Percentiles rank a stretch among this genome's conserved stretches.
These are phyloP conservation scores for Brassica balearica DNA, from an alignment of 441 rosid genomes.

Conservation along the genomic window DNA sequence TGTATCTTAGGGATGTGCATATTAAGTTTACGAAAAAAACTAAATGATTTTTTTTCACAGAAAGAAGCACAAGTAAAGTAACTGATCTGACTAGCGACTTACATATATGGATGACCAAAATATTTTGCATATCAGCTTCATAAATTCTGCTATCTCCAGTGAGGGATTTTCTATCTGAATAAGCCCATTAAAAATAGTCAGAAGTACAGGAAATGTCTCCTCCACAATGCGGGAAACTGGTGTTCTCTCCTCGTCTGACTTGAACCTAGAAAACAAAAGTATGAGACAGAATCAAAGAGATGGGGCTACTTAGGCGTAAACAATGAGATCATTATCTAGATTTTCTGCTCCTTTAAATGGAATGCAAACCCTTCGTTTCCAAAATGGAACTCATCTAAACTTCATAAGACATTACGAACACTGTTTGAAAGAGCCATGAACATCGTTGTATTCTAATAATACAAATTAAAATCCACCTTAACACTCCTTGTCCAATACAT, in stretches of 20 bases:
- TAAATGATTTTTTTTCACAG: not conserved
- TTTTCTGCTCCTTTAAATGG: slow-evolving; percentile 7
- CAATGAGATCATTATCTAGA: slow-evolving; percentile 19
- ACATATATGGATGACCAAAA: slow-evolving; percentile 99
- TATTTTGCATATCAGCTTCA: slow-evolving; percentile 96
- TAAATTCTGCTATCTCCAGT: slow-evolving; percentile 85
- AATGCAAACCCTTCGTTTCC: slow-evolving; percentile 16
- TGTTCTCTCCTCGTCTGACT: slow-evolving; percentile 96
- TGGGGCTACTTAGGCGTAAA: not conserved
- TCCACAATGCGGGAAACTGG: slow-evolving; percentile 85
- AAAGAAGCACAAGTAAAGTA: not conserved
- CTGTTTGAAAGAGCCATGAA: slow-evolving; percentile 10
- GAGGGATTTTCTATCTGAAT: slow-evolving; percentile 85
- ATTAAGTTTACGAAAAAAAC: not conserved
- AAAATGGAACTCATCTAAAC: slow-evolving; percentile 21
- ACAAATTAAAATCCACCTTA: not conserved
- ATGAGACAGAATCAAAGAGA: slow-evolving; percentile 22
- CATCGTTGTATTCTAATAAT: not conserved
- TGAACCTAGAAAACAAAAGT: slow-evolving; percentile 64
- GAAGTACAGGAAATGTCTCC: slow-evolving; percentile 85
- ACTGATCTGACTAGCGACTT: slow-evolving; percentile 46
- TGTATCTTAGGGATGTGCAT: not conserved
- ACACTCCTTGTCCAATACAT: slow-evolving; percentile 12
- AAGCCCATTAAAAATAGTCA: slow-evolving; percentile 81
- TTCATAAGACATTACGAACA: slow-evolving; percentile 7